Conservation (phyloP, 768 basidiomycete genomes). For the Rhodotorula graminis region DNA sequence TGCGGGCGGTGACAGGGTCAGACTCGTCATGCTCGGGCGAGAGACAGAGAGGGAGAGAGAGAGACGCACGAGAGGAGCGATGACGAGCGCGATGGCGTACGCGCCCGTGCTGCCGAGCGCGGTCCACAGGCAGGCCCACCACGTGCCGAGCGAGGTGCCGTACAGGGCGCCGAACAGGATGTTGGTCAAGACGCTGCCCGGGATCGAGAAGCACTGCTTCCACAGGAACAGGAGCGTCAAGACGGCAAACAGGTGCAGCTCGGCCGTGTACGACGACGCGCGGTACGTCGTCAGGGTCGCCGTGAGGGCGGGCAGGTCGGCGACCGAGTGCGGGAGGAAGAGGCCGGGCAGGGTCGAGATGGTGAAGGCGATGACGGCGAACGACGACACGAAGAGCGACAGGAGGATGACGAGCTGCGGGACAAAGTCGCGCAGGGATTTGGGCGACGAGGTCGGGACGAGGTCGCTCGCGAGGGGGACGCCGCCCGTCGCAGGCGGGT, state of each 20-base stretch:
- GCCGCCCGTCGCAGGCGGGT: conserved; percentile 9
- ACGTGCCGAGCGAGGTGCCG: conserved; percentile 36
- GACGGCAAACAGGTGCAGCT: conserved; percentile 40
- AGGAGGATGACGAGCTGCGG: conserved; percentile 39
- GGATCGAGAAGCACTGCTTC: conserved; percentile 44
- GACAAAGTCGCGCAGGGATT: conserved; percentile 29
- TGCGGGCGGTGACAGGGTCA: not conserved
- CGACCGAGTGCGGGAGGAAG: conserved; percentile 39
- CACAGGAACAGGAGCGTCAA: conserved; percentile 41
- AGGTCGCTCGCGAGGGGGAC: no score
- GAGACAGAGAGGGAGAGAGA: not conserved
- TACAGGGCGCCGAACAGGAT: conserved; percentile 44
- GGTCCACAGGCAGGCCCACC: conserved; percentile 42
- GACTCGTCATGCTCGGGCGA: not conserved
- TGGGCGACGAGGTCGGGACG: not conserved
- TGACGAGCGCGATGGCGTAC: conserved; percentile 41
- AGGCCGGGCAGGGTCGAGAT: conserved; percentile 41
- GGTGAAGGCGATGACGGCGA: conserved; percentile 36
- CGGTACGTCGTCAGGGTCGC: conserved; percentile 35
- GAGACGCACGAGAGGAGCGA: conserved; percentile 40
- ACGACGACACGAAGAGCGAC: conserved; percentile 41
- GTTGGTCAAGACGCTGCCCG: conserved; percentile 41
- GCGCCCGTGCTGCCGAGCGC: conserved; percentile 41
- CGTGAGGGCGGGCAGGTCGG: conserved; percentile 38
- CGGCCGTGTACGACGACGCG: conserved; percentile 32